phyloP scores from a whole-genome alignment of 208 protist species.

The Trypanosoma avium region DNA sequence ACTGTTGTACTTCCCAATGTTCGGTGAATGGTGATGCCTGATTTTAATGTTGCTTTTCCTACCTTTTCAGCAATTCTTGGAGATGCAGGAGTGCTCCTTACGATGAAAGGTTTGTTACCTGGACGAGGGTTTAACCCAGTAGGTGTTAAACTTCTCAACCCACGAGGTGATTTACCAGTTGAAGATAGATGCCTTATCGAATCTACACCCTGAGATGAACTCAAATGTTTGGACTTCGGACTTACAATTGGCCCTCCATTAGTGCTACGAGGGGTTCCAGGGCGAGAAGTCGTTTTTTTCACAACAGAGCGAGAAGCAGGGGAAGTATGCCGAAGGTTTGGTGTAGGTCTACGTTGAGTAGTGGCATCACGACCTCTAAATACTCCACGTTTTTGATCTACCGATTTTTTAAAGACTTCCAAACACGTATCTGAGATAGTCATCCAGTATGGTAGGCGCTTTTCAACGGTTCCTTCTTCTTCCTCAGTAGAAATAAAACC shows the following conservation, averaged over 20 bases:
- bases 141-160: neutral
- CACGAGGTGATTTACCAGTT: constrained; percentile 4
- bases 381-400: constrained; percentile 7
- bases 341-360: constrained; percentile 40
- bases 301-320: neutral
- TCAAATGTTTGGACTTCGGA: neutral
- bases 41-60: neutral
- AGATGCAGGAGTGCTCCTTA: constrained; percentile 4
- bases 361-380: constrained; percentile 35
- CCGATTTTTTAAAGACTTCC: constrained; percentile 10
- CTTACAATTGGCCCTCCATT: neutral
- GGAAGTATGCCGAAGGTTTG: constrained; percentile 26
- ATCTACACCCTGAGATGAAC: neutral
- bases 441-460: constrained; percentile 32
- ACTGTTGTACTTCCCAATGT: neutral
- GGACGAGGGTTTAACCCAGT: neutral
- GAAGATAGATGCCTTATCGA: neutral
- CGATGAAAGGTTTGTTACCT: neutral
- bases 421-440: constrained; percentile 36
- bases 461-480: constrained; percentile 27
- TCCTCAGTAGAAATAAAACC: constrained; percentile 29
- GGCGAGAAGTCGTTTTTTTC: neutral
- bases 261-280: neutral
- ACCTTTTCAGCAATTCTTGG: neutral
- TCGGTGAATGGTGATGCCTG: neutral